Percentiles rank a stretch among this genome's conserved stretches.
These are phyloP conservation scores for Neofusicoccum ribis DNA, from an alignment of 2,329 filamentous ascomycete genomes.

Conservation along the genomic window DNA sequence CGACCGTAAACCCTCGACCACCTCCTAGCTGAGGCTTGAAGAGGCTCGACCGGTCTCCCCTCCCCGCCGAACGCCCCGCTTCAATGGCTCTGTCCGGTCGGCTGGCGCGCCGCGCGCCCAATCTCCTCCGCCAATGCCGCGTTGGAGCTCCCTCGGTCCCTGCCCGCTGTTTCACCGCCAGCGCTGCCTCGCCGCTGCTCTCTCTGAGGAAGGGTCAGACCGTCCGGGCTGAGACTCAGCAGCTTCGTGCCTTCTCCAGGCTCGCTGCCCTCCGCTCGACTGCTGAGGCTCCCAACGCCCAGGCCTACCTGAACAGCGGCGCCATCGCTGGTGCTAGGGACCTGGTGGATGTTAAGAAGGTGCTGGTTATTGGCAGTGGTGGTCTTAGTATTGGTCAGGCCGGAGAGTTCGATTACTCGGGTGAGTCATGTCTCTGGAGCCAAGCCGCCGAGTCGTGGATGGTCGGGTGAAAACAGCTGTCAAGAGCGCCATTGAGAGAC, in stretches of 20 bases:
- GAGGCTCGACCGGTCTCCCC: slow-evolving; percentile 30
- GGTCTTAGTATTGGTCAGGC: slow-evolving; percentile 96
- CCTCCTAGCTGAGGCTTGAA: slow-evolving; percentile 18
- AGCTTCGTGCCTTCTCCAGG: slow-evolving; percentile 41
- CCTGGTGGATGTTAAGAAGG: slow-evolving; percentile 90
- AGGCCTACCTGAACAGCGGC: slow-evolving; percentile 87
- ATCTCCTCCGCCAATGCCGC: slow-evolving; percentile 35
- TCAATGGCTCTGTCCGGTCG: slow-evolving; percentile 44
- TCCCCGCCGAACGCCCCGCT: slow-evolving; percentile 15
- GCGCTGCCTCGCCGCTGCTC: slow-evolving; percentile 33
- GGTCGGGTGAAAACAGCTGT: neutral
- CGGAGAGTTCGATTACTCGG: slow-evolving; percentile 98
- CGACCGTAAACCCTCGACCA: neutral
- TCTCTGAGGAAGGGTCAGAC: slow-evolving; percentile 33
- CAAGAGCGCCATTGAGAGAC: neutral
- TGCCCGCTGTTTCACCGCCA: slow-evolving; percentile 35
- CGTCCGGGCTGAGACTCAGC: slow-evolving; percentile 33
- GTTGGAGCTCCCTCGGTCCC: slow-evolving; percentile 30
- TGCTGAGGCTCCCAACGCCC: slow-evolving; percentile 74
- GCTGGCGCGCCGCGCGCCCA: slow-evolving; percentile 42
- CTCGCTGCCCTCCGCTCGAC: slow-evolving; percentile 40
- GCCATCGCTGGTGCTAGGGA: slow-evolving; percentile 75
- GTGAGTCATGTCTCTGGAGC: slow-evolving; percentile 54
- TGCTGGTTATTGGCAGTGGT: slow-evolving; percentile 92
- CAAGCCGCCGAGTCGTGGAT: neutral